Evolutionary conservation across 352 stramenopile genomes (phyloP), one percentile per base, ranked within the genome.

Genomic region (Globisporangium polare): DNA sequence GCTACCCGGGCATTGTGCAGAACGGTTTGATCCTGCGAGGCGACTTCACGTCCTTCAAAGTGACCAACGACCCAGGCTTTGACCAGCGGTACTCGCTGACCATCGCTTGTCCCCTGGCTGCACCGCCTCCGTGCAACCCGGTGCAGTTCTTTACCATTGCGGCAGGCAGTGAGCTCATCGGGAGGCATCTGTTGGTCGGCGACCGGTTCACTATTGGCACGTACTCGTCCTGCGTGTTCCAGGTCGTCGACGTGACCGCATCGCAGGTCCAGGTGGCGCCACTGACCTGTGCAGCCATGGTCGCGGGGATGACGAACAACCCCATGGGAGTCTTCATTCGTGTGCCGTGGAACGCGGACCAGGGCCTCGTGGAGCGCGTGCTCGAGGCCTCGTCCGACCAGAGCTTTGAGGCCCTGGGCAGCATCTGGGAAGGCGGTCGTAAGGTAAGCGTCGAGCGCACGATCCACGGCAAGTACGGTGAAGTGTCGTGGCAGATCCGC

Each of bases 391-490:
- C 78, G 15, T 75, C 82, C 0, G 77, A 88, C 54, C 61, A 75
- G 26, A 22, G 35, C 12, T 67, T 75, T 2, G 71, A 88, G 62
- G 58, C 52, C 9, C 35, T 22, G 8, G 53, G 60, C 4, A 69
- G 60, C 18, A 51, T 78, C 20, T 90, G 89, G 72, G 37, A 39
- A 18, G 63, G 43, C n/a, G 77, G 72, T n/a, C 80, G 89, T 49
- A 75, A 81, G 15, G 94, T 98, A 15, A 81, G 77, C 29, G 93
- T 98, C 9, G 69, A 75, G n/a, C 77, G 90, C 41, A 92, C 74
- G 29, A 90, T 98, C 35, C 81, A 97, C 33, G 94, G 94, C 41
- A 97, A 98, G 65, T 98, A 98, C 63, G 96, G 96, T 3, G 88
- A 95, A 46, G 90, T 97, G 53, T 92, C 97, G 58, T 99, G 94